A percentile compares a stretch with the other conserved stretches of the same genome.
These are phyloP conservation scores for Globisporangium sylvaticum DNA, from an alignment of 352 stramenopile genomes.

Conservation along the genomic window DNA sequence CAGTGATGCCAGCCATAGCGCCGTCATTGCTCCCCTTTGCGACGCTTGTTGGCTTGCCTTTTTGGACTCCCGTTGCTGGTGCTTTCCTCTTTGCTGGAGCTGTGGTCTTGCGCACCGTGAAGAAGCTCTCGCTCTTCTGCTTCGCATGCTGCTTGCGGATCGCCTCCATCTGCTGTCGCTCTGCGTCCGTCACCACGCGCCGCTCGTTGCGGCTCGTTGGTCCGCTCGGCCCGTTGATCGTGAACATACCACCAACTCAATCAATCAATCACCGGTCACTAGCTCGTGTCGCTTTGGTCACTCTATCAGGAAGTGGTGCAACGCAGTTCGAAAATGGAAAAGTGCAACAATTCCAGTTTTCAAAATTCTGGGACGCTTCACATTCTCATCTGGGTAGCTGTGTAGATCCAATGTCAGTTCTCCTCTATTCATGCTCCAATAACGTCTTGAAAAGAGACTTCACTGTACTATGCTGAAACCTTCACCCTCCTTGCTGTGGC, in stretches of 20 bases:
- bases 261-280: too few relatives aligned
- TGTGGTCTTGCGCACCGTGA: constrained; percentile 13
- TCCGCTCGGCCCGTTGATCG: constrained; percentile 69
- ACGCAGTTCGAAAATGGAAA: not conserved
- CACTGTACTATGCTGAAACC: not conserved
- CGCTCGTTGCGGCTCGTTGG: constrained; percentile 59
- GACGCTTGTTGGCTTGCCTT: not conserved
- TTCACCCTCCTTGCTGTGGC: not conserved
- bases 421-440: not conserved
- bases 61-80: not conserved
- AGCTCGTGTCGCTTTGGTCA: not conserved
- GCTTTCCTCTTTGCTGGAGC: not conserved
- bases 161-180: constrained; percentile 23
- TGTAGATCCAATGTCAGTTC: not conserved
- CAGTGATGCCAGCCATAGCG: not conserved
- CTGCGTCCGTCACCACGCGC: constrained; percentile 26
- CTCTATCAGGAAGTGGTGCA: not conserved
- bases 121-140: constrained; percentile 43
- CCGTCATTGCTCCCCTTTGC: not conserved
- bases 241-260: constrained; percentile 41
- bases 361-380: not conserved
- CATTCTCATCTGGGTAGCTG: not conserved
- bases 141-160: constrained; percentile 24
- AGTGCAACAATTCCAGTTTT: not conserved
- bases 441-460: too few relatives aligned